These are phyloP conservation scores for Amanita inopinata DNA, from an alignment of 768 basidiomycete genomes.

Conservation along the genomic window DNA sequence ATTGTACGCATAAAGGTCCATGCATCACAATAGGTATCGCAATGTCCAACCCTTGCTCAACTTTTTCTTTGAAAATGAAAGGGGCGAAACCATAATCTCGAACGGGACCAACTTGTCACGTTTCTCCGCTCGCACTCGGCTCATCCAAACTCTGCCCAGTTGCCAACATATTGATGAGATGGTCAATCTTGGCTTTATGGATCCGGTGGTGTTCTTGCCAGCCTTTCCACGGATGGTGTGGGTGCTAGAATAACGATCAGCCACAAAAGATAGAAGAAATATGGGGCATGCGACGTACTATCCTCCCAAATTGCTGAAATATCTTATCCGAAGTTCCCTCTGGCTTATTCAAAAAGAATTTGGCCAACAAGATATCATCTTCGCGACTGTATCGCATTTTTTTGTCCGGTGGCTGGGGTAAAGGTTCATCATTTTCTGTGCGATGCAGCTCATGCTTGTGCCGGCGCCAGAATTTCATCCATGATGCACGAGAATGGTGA, in stretches of 20 bases:
- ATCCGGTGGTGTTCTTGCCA: constrained; percentile 91
- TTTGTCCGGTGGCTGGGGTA: constrained; percentile 74
- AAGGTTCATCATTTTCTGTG: constrained; percentile 54
- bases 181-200: constrained; percentile 80
- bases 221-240: constrained; percentile 90
- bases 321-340: constrained; percentile 79
- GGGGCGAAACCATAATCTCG: too few relatives aligned
- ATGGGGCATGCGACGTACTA: too few relatives aligned
- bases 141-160: constrained; percentile 44
- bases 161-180: constrained; percentile 53
- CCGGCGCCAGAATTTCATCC: constrained; percentile 90
- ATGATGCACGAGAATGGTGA: constrained; percentile 84
- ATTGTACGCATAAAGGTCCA: too few relatives aligned
- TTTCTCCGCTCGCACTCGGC: constrained; percentile 1
- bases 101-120: background rate
- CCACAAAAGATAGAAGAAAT: constrained; percentile 1
- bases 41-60: too few relatives aligned
- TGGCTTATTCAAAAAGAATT: constrained; percentile 60
- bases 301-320: constrained; percentile 70
- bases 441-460: constrained; percentile 78
- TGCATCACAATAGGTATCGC: too few relatives aligned
- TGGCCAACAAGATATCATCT: constrained; percentile 74
- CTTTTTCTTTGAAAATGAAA: too few relatives aligned
- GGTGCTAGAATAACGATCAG: constrained; percentile 37
- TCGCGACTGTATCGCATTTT: constrained; percentile 78